phyloP scores from a whole-genome alignment of 2,329 filamentous ascomycete genomes.

The Thelonectria rubi region DNA sequence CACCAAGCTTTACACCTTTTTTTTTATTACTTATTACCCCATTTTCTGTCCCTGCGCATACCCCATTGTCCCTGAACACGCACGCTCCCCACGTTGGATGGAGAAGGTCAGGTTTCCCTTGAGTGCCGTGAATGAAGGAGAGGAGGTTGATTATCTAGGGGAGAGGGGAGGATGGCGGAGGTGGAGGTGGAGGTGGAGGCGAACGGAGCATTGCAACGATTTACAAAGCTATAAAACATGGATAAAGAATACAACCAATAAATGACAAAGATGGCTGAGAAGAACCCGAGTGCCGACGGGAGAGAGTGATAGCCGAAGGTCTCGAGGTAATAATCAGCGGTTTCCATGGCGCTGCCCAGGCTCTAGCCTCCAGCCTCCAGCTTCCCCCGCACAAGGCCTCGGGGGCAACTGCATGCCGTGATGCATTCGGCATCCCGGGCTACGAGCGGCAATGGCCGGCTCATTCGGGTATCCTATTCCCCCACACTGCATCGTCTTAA shows the following conservation, averaged over 20 bases:
- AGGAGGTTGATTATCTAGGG: slow-evolving; percentile 1
- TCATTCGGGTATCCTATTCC: slow-evolving; percentile 42
- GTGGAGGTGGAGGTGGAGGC: slow-evolving; percentile 21
- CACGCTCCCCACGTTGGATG: slow-evolving; percentile 24
- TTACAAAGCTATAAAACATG: slow-evolving; percentile 17
- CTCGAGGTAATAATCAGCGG: too few species aligned
- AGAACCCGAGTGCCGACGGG: slow-evolving; percentile 11
- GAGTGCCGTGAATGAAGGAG: not conserved
- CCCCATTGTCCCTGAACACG: slow-evolving; percentile 26
- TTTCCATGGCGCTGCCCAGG: not conserved
- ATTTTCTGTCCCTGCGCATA: slow-evolving; percentile 36
- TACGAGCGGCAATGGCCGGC: slow-evolving; percentile 51
- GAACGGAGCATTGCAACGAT: slow-evolving; percentile 32
- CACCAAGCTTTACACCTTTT: slow-evolving; percentile 20
- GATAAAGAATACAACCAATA: slow-evolving; percentile 13
- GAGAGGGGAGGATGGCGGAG: slow-evolving; percentile 11
- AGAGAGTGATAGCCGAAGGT: not conserved
- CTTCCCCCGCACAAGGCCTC: slow-evolving; percentile 32
- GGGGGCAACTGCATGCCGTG: not conserved
- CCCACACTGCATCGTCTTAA: slow-evolving; percentile 19
- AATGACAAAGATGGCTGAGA: slow-evolving; percentile 4
- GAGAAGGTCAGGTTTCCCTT: slow-evolving; percentile 23
- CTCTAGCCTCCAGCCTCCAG: not conserved
- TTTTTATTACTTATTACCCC: slow-evolving; percentile 23
- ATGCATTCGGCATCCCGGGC: slow-evolving; percentile 36